Percentiles rank a stretch among this genome's conserved stretches.
phyloP scores from a whole-genome alignment of 2,329 filamentous ascomycete genomes.

The Malbranchea zuffiana region DNA sequence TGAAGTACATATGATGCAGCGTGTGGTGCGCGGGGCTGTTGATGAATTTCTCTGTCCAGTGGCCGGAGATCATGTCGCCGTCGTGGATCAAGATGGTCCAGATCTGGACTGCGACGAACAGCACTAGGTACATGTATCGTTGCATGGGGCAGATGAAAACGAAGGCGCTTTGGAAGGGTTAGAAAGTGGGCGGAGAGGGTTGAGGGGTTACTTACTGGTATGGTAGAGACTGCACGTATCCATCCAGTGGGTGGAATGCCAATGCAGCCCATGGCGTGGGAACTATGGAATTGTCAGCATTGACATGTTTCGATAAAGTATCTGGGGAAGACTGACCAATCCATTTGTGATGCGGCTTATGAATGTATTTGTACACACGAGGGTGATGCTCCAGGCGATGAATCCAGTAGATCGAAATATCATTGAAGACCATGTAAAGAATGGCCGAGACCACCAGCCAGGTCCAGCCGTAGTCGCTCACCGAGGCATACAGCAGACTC shows the following conservation, averaged over 20 bases:
- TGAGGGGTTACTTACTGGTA: slow-evolving; percentile 47
- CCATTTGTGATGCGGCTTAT: slow-evolving; percentile 92
- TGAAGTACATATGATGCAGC: slow-evolving; percentile 66
- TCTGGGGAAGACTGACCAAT: slow-evolving; percentile 26
- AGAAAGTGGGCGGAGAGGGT: not conserved
- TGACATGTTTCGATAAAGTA: not conserved
- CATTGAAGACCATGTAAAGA: slow-evolving; percentile 65
- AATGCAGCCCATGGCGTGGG: slow-evolving; percentile 72
- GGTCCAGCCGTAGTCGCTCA: slow-evolving; percentile 55
- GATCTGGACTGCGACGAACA: slow-evolving; percentile 76
- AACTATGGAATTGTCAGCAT: slow-evolving; percentile 45
- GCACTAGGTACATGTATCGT: slow-evolving; percentile 63
- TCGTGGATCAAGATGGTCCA: slow-evolving; percentile 86
- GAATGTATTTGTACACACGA: slow-evolving; percentile 61
- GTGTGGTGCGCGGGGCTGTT: slow-evolving; percentile 80
- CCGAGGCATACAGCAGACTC: slow-evolving; percentile 62
- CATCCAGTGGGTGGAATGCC: slow-evolving; percentile 77
- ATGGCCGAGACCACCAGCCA: slow-evolving; percentile 67
- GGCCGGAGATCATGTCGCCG: slow-evolving; percentile 73
- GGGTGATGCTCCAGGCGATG: slow-evolving; percentile 66
- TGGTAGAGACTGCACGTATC: slow-evolving; percentile 64
- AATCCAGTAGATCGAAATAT: slow-evolving; percentile 70
- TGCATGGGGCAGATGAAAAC: slow-evolving; percentile 76
- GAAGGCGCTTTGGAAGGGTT: slow-evolving; percentile 42
- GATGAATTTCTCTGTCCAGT: slow-evolving; percentile 48